phyloP scores from a whole-genome alignment of 257 asterid species.

The Cordia subcordata region DNA sequence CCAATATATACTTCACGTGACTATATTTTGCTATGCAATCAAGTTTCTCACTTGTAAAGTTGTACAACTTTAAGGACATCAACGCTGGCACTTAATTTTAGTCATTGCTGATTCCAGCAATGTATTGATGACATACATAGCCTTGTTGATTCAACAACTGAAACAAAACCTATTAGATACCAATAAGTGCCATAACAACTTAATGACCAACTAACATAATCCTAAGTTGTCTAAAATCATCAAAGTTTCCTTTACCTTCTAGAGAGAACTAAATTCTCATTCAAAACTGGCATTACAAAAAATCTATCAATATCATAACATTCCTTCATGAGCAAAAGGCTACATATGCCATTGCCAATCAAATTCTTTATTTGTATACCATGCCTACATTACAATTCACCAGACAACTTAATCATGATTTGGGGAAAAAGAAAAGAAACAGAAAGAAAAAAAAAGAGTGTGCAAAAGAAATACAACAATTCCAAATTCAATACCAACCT shows the following conservation, averaged over 20 bases:
- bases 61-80: too few relatives aligned
- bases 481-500: slow-evolving; percentile 46
- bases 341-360: background rate
- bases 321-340: background rate
- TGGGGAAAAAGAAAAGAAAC: slow-evolving; percentile 13
- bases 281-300: too few relatives aligned
- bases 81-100: too few relatives aligned
- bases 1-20: too few relatives aligned
- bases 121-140: too few relatives aligned
- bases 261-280: background rate
- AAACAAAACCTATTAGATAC: too few relatives aligned
- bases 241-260: background rate
- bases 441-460: too few relatives aligned
- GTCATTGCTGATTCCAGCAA: too few relatives aligned
- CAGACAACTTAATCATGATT: background rate
- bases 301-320: background rate
- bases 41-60: too few relatives aligned
- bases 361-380: background rate
- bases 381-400: background rate
- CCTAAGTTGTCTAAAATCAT: background rate
- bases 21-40: too few relatives aligned
- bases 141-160: too few relatives aligned
- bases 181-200: too few relatives aligned
- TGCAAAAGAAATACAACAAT: slow-evolving; percentile 3
- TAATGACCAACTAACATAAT: background rate